Evolutionary conservation across 2,329 filamentous ascomycete species (phyloP).

Genomic region (Penicillium freii): DNA sequence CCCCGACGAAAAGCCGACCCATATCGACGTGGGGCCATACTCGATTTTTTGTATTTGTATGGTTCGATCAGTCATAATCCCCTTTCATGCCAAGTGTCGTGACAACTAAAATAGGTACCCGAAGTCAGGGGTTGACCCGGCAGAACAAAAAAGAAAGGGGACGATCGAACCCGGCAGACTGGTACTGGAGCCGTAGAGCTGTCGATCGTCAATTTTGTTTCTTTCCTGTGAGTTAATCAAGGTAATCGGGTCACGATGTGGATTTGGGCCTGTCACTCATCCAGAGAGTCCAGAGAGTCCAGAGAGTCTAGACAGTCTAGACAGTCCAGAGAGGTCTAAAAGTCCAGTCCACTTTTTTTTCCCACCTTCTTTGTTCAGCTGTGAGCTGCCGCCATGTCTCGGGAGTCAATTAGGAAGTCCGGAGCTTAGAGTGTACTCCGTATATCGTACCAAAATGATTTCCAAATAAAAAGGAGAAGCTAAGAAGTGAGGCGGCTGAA

Average conservation of each 20-base stretch:
- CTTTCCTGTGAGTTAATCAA: slow-evolving; percentile 8
- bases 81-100: slow-evolving; percentile 8
- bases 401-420: background rate
- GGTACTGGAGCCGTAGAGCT: slow-evolving; percentile 20
- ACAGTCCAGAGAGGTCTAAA: slow-evolving; percentile 4
- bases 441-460: background rate
- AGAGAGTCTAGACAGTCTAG: background rate
- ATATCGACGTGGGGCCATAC: slow-evolving; percentile 12
- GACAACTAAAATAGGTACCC: slow-evolving; percentile 8
- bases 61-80: slow-evolving; percentile 16
- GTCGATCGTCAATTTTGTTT: slow-evolving; percentile 22
- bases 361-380: background rate
- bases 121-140: slow-evolving; percentile 21
- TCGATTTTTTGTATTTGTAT: slow-evolving; percentile 10
- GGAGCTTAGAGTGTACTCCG: background rate
- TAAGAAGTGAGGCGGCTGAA: slow-evolving; percentile 7
- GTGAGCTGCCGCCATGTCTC: background rate
- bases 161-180: slow-evolving; percentile 22
- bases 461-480: background rate
- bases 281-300: background rate
- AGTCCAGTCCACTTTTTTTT: background rate
- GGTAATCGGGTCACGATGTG: slow-evolving; percentile 3
- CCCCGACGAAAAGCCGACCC: slow-evolving; percentile 13
- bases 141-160: slow-evolving; percentile 17
- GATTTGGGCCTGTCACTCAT: slow-evolving; percentile 8